These are phyloP conservation scores for Ceratocystis albifundus DNA, from an alignment of 2,329 filamentous ascomycete species.

Conservation along the genomic window DNA sequence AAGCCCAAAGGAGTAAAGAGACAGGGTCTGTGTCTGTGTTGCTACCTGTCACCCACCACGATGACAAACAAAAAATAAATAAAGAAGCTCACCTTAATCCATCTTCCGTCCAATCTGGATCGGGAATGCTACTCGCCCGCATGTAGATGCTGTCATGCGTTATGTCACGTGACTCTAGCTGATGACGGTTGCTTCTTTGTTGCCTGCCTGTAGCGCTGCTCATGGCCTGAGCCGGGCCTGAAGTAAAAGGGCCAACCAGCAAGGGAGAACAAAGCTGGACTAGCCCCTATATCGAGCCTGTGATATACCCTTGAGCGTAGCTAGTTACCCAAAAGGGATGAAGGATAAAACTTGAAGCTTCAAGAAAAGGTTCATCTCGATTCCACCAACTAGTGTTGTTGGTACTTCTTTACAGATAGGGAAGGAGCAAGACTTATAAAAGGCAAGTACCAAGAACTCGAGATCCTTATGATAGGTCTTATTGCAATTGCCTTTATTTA, in stretches of 20 bases:
- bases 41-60: neutral
- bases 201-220: neutral
- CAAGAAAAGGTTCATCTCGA: neutral
- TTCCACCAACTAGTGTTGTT: too few relatives aligned
- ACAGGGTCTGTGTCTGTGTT: slow-evolving; percentile 11
- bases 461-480: neutral
- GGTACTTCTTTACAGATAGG: too few relatives aligned
- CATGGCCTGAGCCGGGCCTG: neutral
- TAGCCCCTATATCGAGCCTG: neutral
- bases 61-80: neutral
- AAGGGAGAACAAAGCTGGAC: neutral
- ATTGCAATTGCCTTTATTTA: neutral
- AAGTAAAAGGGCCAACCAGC: neutral
- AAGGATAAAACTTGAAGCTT: too few relatives aligned
- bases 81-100: slow-evolving; percentile 6
- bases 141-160: neutral
- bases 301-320: neutral
- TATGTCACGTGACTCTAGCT: slow-evolving; percentile 5
- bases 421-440: too few relatives aligned
- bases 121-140: slow-evolving; percentile 5
- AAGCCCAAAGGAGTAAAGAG: slow-evolving; percentile 11
- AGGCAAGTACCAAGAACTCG: neutral
- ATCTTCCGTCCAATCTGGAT: neutral
- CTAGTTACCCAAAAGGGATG: neutral
- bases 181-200: neutral